Evolutionary conservation across 2,329 filamentous ascomycete species (phyloP).

Genomic region (Hypocreales sp.): DNA sequence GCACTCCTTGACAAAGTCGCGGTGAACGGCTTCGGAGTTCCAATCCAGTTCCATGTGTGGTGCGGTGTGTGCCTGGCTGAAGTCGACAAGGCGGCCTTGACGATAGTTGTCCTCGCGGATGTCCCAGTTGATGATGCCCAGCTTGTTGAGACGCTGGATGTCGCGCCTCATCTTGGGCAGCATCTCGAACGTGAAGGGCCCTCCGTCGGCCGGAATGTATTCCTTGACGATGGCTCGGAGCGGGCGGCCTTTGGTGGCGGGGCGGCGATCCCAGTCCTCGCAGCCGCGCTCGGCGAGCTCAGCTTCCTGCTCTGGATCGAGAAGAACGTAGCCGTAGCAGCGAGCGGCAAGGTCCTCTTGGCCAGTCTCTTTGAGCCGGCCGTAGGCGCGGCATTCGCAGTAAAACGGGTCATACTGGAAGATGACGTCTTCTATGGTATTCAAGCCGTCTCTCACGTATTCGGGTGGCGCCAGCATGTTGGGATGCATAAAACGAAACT

Average conservation of each 20-base stretch:
- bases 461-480: background rate
- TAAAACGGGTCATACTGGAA: slow-evolving; percentile 11
- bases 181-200: background rate
- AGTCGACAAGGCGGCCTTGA: background rate
- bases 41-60: background rate
- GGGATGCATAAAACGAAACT: background rate
- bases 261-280: background rate
- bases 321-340: slow-evolving; percentile 13
- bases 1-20: background rate
- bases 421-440: background rate
- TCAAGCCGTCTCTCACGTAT: background rate
- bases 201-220: background rate
- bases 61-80: background rate
- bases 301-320: slow-evolving; percentile 6
- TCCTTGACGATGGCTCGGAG: background rate
- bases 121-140: background rate
- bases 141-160: background rate
- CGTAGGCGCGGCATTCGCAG: slow-evolving; percentile 12
- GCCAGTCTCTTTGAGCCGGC: slow-evolving; percentile 11
- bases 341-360: slow-evolving; percentile 7
- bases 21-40: background rate
- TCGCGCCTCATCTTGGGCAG: background rate
- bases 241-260: background rate
- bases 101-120: background rate
- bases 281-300: background rate